Evolutionary conservation across 2,329 filamentous ascomycete genomes (phyloP), one percentile per base, ranked within the genome.

Genomic region (Ascosphaera acerosa): DNA sequence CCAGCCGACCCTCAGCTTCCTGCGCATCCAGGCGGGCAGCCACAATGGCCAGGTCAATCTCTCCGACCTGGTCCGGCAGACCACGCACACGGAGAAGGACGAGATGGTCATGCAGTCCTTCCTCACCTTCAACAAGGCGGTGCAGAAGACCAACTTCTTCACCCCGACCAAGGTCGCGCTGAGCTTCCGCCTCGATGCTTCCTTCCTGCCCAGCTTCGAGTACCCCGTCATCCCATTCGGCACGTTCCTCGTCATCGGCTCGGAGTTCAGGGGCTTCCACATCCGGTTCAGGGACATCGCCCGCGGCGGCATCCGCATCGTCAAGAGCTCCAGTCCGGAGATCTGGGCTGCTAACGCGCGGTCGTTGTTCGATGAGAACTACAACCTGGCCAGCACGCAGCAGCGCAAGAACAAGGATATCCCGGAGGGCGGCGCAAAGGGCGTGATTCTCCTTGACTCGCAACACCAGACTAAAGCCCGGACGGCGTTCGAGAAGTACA

Each of bases 391-490:
- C 40, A 94, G 89, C 55, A 97, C 87, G 0, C 87, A 97, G 55
- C 87, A 97, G 58, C 78, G 87, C 48, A 97, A 97, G 67, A 97
- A 97, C 65, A 97, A 97, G 62, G 87, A 97, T 46, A 97, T 97
- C 32, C 87, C 87, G 2, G 87, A 97, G 58, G 87, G 87, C 39
- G 87, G 87, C 33, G 90, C 84, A 44, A 97, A 97, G 61, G 87
- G 87, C 57, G 87, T 97, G 35, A 84, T 97, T 36, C 65, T 97
- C 29, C 69, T 97, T 25, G 84, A 97, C 51, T 70, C 78, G 38
- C 74, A 82, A 49, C 81, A 92, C 54, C 87, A 97, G 54, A 80
- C 92, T 53, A 89, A 84, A 57, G 75, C 75, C 12, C 67, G 65
- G 30, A 81, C 90, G 38, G 84, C 87, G 2, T 97, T 97, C 44